Base-by-base conservation (phyloP, 352 stramenopile species). In the Aphanomyces cochlioides region DNA sequence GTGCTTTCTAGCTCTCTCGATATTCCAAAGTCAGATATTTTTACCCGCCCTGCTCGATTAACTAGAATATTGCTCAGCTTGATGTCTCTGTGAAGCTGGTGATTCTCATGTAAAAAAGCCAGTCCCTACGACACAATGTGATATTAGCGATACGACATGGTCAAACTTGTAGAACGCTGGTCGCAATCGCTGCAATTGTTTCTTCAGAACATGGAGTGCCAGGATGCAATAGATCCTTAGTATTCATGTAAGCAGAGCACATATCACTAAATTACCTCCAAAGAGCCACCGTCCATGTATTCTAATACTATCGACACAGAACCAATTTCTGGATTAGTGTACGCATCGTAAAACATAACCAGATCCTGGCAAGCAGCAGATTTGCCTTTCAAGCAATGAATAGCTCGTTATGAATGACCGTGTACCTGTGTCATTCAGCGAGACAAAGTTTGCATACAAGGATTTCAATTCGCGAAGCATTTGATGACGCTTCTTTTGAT, bases 21-120 rank as follows among this genome's bases (percentile, higher is more conserved):
- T 64, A 94, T 94, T 0, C 87, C 87, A 73, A 94, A 94, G 68
- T 94, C 87, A 3, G 87, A 94, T 59, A 94, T 94, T 77, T 94
- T 94, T 66, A 93, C 84, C 69, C 88, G 73, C 0, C 85, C 84
- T 43, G 80, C 72, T 19, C 84, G 78, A 73, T 96, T 97, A 47
- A 98, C 85, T 8, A 98, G 84, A 76, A 98, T 92, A 78, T 98
- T 98, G 69, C 88, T 96, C 19, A 95, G 89, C 69, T 98, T 98
- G 72, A 98, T 96, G 45, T 98, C 94, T 47, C 94, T 86, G 72
- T 98, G 94, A 5, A 98, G 71, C 41, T 97, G 90, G 47, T 94
- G 85, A 60, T 92, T 81, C 38, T 90, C 79, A 67, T 98, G 92
- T 40, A 98, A 67, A 68, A 96, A 98, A 0, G 77, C 77, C 2